phyloP scores from a whole-genome alignment of 2,329 filamentous ascomycete species.

The Trichophyton benhamiae region DNA sequence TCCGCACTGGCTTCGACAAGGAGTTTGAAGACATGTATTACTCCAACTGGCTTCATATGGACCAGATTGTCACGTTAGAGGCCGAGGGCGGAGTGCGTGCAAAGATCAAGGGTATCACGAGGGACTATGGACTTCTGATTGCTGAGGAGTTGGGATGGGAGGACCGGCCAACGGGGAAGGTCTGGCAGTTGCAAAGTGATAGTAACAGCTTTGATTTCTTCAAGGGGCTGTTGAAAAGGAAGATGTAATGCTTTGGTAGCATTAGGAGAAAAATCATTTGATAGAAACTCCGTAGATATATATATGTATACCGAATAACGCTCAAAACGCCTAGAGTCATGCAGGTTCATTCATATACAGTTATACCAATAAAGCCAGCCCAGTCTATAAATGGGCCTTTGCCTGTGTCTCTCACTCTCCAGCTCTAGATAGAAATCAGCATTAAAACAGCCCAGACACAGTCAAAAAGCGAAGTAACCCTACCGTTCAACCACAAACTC shows the following conservation, averaged over 20 bases:
- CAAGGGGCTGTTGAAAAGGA: slow-evolving; percentile 70
- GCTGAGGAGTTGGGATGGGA: slow-evolving; percentile 70
- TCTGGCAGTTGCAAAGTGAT: slow-evolving; percentile 82
- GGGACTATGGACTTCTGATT: slow-evolving; percentile 77
- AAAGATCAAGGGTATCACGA: slow-evolving; percentile 71
- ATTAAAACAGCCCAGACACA: not conserved
- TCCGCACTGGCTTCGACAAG: slow-evolving; percentile 59
- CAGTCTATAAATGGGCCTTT: not conserved
- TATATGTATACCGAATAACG: not conserved
- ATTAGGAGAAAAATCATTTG: not conserved
- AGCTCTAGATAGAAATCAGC: not conserved
- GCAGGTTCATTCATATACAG: not conserved
- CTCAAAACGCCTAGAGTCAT: not conserved
- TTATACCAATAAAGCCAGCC: not conserved
- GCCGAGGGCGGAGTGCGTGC: slow-evolving; percentile 63
- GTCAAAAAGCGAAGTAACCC: not conserved
- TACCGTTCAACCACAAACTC: slow-evolving; percentile 22
- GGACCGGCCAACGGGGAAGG: slow-evolving; percentile 61
- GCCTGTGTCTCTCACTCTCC: not conserved
- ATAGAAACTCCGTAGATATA: too few relatives aligned
- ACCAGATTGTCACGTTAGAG: slow-evolving; percentile 64
- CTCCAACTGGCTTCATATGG: slow-evolving; percentile 70
- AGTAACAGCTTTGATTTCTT: slow-evolving; percentile 99
- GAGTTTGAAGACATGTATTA: slow-evolving; percentile 70
- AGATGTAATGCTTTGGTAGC: slow-evolving; percentile 39